These are phyloP conservation scores for Fagopyrum tataricum DNA, from an alignment of 148 eudicot species.

Conservation along the genomic window DNA sequence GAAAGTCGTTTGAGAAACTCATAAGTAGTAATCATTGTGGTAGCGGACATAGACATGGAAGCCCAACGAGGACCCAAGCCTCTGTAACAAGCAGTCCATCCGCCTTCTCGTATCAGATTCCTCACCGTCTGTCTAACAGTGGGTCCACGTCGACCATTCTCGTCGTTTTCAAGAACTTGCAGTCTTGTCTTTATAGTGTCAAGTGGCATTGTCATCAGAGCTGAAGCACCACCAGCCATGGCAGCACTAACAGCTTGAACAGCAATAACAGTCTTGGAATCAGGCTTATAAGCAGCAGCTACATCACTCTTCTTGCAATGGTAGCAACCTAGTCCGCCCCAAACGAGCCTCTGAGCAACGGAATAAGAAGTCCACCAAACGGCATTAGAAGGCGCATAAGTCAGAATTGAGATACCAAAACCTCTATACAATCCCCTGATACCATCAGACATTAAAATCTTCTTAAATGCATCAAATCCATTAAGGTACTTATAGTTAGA, in stretches of 20 bases:
- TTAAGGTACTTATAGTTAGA: constrained; percentile 32
- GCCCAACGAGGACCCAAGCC: constrained; percentile 75
- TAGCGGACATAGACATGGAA: constrained; percentile 66
- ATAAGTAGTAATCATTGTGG: constrained; percentile 71
- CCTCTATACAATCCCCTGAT: constrained; percentile 58
- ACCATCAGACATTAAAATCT: constrained; percentile 55
- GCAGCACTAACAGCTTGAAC: constrained; percentile 69
- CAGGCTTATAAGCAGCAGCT: constrained; percentile 27
- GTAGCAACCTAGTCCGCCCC: constrained; percentile 46
- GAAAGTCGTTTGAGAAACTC: constrained; percentile 67
- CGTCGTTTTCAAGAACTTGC: constrained; percentile 57
- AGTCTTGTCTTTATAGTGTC: constrained; percentile 65
- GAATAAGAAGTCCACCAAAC: constrained; percentile 80
- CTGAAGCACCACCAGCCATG: constrained; percentile 55
- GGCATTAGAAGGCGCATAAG: constrained; percentile 66
- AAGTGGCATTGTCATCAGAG: constrained; percentile 64
- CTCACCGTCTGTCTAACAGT: constrained; percentile 42
- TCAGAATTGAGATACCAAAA: constrained; percentile 71
- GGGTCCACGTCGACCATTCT: constrained; percentile 46
- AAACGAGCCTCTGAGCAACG: constrained; percentile 50
- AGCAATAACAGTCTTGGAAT: constrained; percentile 47
- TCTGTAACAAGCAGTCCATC: constrained; percentile 65
- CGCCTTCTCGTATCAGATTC: constrained; percentile 58
- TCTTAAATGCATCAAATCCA: constrained; percentile 75
- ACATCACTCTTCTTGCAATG: constrained; percentile 29